Evolutionary conservation across 129 eudicot genomes (phyloP).

Genomic region (Artemisia argyi): DNA sequence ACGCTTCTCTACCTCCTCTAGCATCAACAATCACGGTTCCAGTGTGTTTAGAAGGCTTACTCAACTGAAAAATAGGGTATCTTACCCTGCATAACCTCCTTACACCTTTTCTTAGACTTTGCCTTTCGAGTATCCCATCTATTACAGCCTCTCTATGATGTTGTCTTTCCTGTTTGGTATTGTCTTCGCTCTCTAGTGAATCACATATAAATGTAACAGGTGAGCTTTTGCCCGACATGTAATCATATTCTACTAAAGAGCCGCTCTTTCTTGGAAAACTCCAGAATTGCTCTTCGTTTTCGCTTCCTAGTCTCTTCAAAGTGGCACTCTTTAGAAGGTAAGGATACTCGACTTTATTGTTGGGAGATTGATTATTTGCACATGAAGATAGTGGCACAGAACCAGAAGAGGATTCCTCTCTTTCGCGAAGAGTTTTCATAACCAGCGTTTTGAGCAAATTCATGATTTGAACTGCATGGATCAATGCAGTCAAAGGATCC

Average conservation of each 20-base stretch:
- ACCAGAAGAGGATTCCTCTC: constrained; percentile 45
- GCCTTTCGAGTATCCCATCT: constrained; percentile 46
- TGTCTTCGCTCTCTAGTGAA: neutral
- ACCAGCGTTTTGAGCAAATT: constrained; percentile 84
- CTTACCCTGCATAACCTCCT: constrained; percentile 40
- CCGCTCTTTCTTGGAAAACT: constrained; percentile 49
- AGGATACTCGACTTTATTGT: constrained; percentile 12
- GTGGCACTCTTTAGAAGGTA: constrained; percentile 23
- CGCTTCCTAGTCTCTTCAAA: constrained; percentile 46
- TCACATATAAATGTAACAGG: constrained; percentile 19
- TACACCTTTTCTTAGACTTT: constrained; percentile 54
- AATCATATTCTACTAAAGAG: constrained; percentile 22
- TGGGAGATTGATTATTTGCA: constrained; percentile 19
- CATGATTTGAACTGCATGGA: constrained; percentile 98
- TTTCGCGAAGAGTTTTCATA: constrained; percentile 50
- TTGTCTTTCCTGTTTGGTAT: constrained; percentile 14
- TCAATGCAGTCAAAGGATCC: constrained; percentile 91
- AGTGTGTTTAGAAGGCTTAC: constrained; percentile 36
- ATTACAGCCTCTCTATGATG: constrained; percentile 10
- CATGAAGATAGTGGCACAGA: constrained; percentile 14
- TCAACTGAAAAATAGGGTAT: constrained; percentile 70
- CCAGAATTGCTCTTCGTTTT: constrained; percentile 46
- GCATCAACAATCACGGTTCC: constrained; percentile 12
- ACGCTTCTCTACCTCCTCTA: constrained; percentile 4
- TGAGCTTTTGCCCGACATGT: constrained; percentile 27